A percentile compares a stretch with the other conserved stretches of the same genome.
phyloP scores from a whole-genome alignment of 768 basidiomycete species.

The Pisolithus microcarpus region DNA sequence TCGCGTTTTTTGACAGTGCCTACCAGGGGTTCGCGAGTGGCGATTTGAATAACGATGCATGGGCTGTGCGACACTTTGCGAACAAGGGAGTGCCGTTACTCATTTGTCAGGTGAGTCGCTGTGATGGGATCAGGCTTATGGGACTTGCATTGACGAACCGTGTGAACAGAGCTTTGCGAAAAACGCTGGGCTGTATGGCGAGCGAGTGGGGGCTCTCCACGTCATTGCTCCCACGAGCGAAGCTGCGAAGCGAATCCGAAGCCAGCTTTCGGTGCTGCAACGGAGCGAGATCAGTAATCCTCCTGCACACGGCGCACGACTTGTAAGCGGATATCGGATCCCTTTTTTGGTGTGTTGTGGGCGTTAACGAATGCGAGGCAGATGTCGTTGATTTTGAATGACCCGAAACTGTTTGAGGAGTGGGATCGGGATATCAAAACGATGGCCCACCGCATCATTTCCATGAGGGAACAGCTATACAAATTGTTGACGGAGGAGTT shows the following conservation, averaged over 20 bases:
- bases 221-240: slow-evolving; percentile 60
- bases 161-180: slow-evolving; percentile 82
- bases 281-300: slow-evolving; percentile 96
- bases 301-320: slow-evolving; percentile 81
- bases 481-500: slow-evolving; percentile 61
- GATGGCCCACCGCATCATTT: slow-evolving; percentile 74
- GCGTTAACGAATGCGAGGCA: slow-evolving; percentile 20
- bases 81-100: slow-evolving; percentile 66
- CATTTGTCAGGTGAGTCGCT: slow-evolving; percentile 70
- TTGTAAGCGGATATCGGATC: slow-evolving; percentile 43
- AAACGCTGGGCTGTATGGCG: slow-evolving; percentile 92
- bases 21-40: slow-evolving; percentile 98
- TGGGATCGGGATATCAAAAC: slow-evolving; percentile 88
- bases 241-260: slow-evolving; percentile 65
- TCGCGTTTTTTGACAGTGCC: slow-evolving; percentile 90
- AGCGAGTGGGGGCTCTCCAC: slow-evolving; percentile 92
- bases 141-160: slow-evolving; percentile 5
- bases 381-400: slow-evolving; percentile 79
- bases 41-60: slow-evolving; percentile 84
- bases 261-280: slow-evolving; percentile 86
- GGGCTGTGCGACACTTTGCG: slow-evolving; percentile 86
- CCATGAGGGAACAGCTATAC: slow-evolving; percentile 80
- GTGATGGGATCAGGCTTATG: neutral
- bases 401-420: slow-evolving; percentile 64
- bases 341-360: neutral